These are phyloP conservation scores for Torrubiellomyces zombiae DNA, from an alignment of 2,329 filamentous ascomycete genomes.

Conservation along the genomic window DNA sequence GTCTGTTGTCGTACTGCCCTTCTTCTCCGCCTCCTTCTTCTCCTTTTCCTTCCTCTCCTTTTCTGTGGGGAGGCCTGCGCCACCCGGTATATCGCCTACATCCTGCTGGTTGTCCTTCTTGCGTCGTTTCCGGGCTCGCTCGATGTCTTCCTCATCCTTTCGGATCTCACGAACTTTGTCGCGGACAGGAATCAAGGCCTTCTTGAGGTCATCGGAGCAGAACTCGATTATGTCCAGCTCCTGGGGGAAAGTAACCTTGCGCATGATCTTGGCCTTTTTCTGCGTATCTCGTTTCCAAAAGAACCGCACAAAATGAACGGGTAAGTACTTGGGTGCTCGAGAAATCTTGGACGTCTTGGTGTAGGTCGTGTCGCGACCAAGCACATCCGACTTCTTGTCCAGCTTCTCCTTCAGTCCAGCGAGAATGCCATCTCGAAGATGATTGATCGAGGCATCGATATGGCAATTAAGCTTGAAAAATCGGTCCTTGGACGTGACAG, in stretches of 20 bases:
- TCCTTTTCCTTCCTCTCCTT: conserved; percentile 35
- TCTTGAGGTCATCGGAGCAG: conserved; percentile 77
- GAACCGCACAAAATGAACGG: conserved; percentile 94
- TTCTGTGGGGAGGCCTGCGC: conserved; percentile 31
- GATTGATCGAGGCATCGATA: conserved; percentile 75
- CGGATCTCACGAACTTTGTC: conserved; percentile 91
- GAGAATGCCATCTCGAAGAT: conserved; percentile 74
- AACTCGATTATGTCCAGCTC: conserved; percentile 91
- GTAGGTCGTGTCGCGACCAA: conserved; percentile 67
- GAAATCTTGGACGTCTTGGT: conserved; percentile 86
- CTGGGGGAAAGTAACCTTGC: conserved; percentile 89
- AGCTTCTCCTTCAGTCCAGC: conserved; percentile 74
- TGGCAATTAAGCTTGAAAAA: conserved; percentile 91
- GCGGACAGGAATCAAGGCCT: conserved; percentile 73
- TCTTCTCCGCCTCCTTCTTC: conserved; percentile 25
- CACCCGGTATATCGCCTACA: conserved; percentile 26
- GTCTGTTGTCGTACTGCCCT: conserved; percentile 24
- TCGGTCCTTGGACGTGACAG: conserved; percentile 48
- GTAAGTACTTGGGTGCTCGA: conserved; percentile 83
- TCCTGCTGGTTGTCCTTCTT: conserved; percentile 44
- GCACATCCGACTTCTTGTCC: conserved; percentile 67
- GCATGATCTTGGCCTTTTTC: conserved; percentile 99
- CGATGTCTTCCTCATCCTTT: conserved; percentile 88
- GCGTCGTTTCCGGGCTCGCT: conserved; percentile 80
- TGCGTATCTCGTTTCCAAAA: conserved; percentile 92